Conservation (phyloP, 2,329 filamentous ascomycete species). For the Nothomitra cinnamomea region DNA sequence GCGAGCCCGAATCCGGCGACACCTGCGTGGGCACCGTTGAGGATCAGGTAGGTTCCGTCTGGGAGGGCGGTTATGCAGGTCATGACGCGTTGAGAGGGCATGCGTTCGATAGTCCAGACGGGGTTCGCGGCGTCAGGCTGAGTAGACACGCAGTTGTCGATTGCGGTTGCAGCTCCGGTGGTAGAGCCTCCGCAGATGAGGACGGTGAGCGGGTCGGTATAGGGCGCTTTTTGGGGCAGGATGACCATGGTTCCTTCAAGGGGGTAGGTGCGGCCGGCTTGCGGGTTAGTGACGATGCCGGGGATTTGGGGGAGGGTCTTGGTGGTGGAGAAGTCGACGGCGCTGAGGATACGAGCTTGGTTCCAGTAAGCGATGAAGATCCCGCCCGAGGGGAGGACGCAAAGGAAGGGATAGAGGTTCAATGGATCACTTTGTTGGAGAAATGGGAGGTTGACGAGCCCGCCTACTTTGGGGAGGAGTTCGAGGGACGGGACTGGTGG, state of each 20-base stretch:
- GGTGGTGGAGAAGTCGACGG: conserved; percentile 38
- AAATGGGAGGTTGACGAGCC: conserved; percentile 39
- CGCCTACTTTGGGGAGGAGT: conserved; percentile 36
- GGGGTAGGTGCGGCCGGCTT: conserved; percentile 47
- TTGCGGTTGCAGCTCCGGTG: conserved; percentile 32
- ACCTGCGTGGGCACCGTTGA: conserved; percentile 43
- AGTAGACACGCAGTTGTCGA: conserved; percentile 51
- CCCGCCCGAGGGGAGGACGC: conserved; percentile 41
- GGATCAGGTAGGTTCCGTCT: conserved; percentile 47
- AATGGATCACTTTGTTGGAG: conserved; percentile 45
- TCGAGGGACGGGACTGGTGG: conserved; percentile 44
- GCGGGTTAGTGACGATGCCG: conserved; percentile 39
- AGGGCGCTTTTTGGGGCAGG: conserved; percentile 45
- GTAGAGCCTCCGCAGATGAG: conserved; percentile 49
- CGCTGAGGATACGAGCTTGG: conserved; percentile 48
- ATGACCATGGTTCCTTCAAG: conserved; percentile 46
- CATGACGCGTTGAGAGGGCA: conserved; percentile 48
- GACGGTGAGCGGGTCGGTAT: conserved; percentile 39
- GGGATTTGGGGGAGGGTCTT: conserved; percentile 44
- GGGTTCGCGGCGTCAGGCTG: conserved; percentile 38
- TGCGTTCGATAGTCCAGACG: conserved; percentile 46
- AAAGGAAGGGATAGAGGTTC: conserved; percentile 49
- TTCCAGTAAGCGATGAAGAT: conserved; percentile 52
- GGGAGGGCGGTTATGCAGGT: conserved; percentile 45
- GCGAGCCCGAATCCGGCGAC: conserved; percentile 47